phyloP scores from a whole-genome alignment of 176 grass and related monocot genomes.

The Lolium multiflorum region DNA sequence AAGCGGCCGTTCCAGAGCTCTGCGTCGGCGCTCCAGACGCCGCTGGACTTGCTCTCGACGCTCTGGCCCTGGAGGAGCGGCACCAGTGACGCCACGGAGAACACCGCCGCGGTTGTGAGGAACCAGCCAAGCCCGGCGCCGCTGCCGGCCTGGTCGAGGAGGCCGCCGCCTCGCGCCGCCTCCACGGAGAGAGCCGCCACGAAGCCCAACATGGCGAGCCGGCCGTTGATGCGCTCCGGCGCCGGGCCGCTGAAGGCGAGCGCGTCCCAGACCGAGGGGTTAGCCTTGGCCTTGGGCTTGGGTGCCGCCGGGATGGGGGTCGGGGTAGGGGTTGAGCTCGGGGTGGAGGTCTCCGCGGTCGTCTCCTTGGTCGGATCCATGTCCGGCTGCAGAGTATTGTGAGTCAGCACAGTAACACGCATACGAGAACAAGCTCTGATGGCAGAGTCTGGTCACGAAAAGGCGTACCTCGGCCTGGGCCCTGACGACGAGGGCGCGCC shows the following conservation, averaged over 20 bases:
- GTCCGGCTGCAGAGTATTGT: too few species aligned
- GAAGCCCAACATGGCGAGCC: slow-evolving; percentile 77
- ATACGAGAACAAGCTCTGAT: neutral
- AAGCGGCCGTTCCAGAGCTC: slow-evolving; percentile 89
- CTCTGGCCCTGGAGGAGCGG: slow-evolving; percentile 65
- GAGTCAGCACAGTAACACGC: neutral
- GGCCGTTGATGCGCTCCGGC: slow-evolving; percentile 78
- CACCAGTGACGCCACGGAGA: slow-evolving; percentile 66
- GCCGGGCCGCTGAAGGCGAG: slow-evolving; percentile 72
- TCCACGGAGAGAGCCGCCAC: slow-evolving; percentile 68
- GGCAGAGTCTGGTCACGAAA: neutral
- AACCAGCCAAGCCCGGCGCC: slow-evolving; percentile 60
- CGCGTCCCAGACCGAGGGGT: slow-evolving; percentile 54
- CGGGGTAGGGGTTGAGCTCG: neutral
- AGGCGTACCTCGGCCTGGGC: slow-evolving; percentile 23
- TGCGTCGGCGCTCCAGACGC: slow-evolving; percentile 58
- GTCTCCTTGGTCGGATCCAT: too few species aligned
- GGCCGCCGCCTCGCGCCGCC: slow-evolving; percentile 41
- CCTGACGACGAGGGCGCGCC: neutral
- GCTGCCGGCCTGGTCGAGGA: slow-evolving; percentile 49
- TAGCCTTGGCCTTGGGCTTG: slow-evolving; percentile 17
- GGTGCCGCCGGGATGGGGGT: neutral
- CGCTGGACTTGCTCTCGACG: slow-evolving; percentile 38
- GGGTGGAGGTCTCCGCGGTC: too few species aligned
- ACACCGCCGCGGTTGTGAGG: slow-evolving; percentile 31